Percentiles rank a stretch among this genome's conserved stretches.
Conservation (phyloP, 2,329 filamentous ascomycete genomes). For the Hawksworthiomyces lignivorus region DNA sequence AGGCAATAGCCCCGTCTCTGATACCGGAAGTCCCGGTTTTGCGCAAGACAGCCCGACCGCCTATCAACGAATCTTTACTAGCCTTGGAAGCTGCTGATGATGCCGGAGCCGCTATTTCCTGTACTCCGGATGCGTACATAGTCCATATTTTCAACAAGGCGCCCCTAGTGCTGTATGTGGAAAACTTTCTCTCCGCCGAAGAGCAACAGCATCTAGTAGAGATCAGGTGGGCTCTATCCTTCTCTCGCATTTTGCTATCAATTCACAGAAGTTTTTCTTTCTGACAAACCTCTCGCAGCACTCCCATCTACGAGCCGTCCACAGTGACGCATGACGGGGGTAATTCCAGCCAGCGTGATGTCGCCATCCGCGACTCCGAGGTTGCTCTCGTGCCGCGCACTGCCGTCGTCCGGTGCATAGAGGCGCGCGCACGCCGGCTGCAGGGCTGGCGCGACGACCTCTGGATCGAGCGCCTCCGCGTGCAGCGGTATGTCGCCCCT, state of each 20-base stretch:
- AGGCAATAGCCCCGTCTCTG: constrained; percentile 22
- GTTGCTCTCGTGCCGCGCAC: constrained; percentile 45
- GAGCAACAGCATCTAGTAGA: constrained; percentile 42
- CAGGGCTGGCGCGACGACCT: constrained; percentile 48
- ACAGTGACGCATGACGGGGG: constrained; percentile 42
- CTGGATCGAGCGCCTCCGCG: constrained; percentile 45
- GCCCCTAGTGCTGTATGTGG: constrained; percentile 46
- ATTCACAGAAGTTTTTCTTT: too few species aligned
- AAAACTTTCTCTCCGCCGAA: constrained; percentile 37
- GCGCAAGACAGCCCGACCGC: constrained; percentile 30
- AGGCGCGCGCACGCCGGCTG: constrained; percentile 36
- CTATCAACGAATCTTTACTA: constrained; percentile 42
- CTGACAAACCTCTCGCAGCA: constrained; percentile 26
- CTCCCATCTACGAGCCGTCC: constrained; percentile 41
- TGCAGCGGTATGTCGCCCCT: constrained; percentile 37
- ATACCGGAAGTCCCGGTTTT: constrained; percentile 2
- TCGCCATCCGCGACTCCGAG: constrained; percentile 41
- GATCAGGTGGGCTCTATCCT: constrained; percentile 33
- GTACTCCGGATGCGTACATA: constrained; percentile 33
- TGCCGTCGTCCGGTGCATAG: constrained; percentile 35
- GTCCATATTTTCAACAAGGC: constrained; percentile 41
- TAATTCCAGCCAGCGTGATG: constrained; percentile 30
- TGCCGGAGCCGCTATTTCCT: constrained; percentile 18
- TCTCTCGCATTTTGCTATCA: not conserved
- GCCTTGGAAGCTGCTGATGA: constrained; percentile 38